Evolutionary conservation across 1,284 basidiomycete species (phyloP), one percentile per base, ranked within the genome.

Genomic region (Naganishia albida): DNA sequence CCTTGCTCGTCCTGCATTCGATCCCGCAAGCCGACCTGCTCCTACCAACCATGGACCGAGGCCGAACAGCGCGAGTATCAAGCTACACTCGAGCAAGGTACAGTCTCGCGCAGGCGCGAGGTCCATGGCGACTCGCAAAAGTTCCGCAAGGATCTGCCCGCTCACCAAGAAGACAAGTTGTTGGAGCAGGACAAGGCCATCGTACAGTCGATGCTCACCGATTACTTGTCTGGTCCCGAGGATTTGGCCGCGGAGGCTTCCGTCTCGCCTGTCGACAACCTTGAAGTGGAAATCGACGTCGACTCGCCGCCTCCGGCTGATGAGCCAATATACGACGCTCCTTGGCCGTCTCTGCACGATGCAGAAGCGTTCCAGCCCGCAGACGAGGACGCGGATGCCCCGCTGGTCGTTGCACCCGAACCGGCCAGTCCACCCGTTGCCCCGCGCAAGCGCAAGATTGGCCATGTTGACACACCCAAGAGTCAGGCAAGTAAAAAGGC

Each of bases 171-270:
- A n/a, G 46, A 25, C 6, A 28, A 59, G 30, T 34, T 50, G 46
- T 46, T 46, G 26, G 20, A 50, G 8, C 23, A 16, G 34, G 57
- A 60, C 38, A 12, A 50, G 25, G 48, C 46, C 7, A 50, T 60
- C 38, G 39, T 60, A 26, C 57, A 49, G 7, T 60, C 57, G 15
- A 60, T 60, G 57, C 48, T 60, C 13, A 28, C 46, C n/a, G 57
- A 40, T 20, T 49, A 60, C 28, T 18, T 60, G 4, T 34, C 57
- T 38, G 46, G 12, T 13, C 44, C 20, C 2, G 44, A 46, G 1
- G 44, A 18, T 12, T n/a, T n/a, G 10, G 34, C 10, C 6, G 34
- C 34, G 34, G 10, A 20, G 6, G 44, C 18, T 18, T 7, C 20
- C 2, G 57, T 28, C 10, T 23, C 38, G 57, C 26, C 38, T 18